These are phyloP conservation scores for Plasmodium inui DNA, from an alignment of 169 alveolate species.

Conservation along the genomic window DNA sequence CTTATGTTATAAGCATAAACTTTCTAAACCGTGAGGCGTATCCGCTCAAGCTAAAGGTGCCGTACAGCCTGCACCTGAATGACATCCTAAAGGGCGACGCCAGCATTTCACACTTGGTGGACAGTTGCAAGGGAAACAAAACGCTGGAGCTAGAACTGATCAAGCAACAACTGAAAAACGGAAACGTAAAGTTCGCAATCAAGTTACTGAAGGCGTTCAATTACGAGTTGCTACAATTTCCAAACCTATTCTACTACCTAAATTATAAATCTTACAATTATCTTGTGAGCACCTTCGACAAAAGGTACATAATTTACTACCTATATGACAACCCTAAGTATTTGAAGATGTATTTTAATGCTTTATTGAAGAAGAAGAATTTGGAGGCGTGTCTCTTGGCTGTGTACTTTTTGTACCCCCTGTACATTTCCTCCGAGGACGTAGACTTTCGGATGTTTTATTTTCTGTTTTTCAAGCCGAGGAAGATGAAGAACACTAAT, in stretches of 20 bases:
- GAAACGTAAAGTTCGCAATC: constrained; percentile 57
- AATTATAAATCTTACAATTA: constrained; percentile 66
- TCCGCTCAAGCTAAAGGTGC: constrained; percentile 24
- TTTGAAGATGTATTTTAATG: constrained; percentile 50
- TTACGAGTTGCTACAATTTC: constrained; percentile 57
- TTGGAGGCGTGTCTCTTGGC: constrained; percentile 29
- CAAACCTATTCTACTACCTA: constrained; percentile 50
- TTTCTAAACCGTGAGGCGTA: constrained; percentile 20
- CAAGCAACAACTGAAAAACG: constrained; percentile 29
- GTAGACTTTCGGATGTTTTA: constrained; percentile 29
- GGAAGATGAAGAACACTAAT: constrained; percentile 8
- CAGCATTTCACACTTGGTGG: constrained; percentile 3
- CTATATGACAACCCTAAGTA: constrained; percentile 62
- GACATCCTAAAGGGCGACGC: constrained; percentile 28
- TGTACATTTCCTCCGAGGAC: constrained; percentile 45
- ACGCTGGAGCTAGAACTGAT: constrained; percentile 61
- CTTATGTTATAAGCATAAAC: not conserved
- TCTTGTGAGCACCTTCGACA: constrained; percentile 45
- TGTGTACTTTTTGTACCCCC: constrained; percentile 51
- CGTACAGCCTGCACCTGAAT: constrained; percentile 17
- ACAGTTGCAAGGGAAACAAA: constrained; percentile 40
- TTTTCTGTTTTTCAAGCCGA: constrained; percentile 23
- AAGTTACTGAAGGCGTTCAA: constrained; percentile 42
- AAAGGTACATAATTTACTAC: constrained; percentile 50
- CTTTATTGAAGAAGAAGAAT: constrained; percentile 29